Percentiles rank a stretch among this genome's conserved stretches.
These are phyloP conservation scores for Acorus gramineus DNA, from an alignment of 106 monocot genomes.

Conservation along the genomic window DNA sequence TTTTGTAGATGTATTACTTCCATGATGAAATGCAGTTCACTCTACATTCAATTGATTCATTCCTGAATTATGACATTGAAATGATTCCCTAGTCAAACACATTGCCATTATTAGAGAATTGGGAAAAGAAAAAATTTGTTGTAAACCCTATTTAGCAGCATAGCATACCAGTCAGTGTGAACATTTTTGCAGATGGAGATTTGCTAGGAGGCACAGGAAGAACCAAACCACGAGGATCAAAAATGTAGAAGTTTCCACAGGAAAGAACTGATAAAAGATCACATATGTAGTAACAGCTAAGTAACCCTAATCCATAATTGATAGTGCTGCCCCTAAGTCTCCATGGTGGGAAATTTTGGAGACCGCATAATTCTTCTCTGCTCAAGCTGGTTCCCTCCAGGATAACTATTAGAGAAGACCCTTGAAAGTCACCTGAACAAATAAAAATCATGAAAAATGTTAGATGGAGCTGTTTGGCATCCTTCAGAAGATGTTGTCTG, in stretches of 20 bases:
- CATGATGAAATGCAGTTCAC: too few relatives aligned
- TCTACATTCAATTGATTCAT: too few relatives aligned
- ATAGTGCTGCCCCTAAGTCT: constrained; percentile 56
- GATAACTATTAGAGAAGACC: constrained; percentile 58
- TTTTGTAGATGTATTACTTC: too few relatives aligned
- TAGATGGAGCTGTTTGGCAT: not conserved
- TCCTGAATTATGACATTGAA: too few relatives aligned
- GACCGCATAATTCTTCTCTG: constrained; percentile 61
- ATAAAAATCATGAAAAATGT: not conserved
- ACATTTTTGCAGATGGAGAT: constrained; percentile 64
- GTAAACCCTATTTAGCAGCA: not conserved
- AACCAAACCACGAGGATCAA: constrained; percentile 92
- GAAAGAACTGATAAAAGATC: constrained; percentile 81
- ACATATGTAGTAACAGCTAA: constrained; percentile 74
- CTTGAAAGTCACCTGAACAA: constrained; percentile 82
- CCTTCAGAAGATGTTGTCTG: too few relatives aligned
- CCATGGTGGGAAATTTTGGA: constrained; percentile 93
- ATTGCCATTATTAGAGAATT: too few relatives aligned
- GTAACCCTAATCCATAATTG: constrained; percentile 84
- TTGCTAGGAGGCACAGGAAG: constrained; percentile 41
- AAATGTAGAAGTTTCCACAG: constrained; percentile 72
- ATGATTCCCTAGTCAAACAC: too few relatives aligned
- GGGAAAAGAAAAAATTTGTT: too few relatives aligned
- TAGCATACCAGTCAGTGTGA: constrained; percentile 60
- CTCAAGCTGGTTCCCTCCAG: constrained; percentile 70